phyloP scores from a whole-genome alignment of 2,329 filamentous ascomycete genomes.

The Polychaeton citri region DNA sequence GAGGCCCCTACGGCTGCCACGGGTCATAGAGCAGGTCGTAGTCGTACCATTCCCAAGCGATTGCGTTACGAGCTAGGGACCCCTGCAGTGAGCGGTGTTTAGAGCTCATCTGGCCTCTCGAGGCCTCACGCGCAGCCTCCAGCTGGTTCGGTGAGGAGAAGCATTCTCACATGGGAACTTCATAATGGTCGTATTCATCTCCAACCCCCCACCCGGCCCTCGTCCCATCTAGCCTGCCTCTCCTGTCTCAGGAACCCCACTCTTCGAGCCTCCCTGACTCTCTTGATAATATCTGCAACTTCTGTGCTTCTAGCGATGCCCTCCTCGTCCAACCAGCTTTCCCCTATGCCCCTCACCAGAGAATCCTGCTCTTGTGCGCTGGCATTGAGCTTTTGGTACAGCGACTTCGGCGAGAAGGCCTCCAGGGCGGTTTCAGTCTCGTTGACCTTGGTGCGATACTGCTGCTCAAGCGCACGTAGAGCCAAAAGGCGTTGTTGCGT shows the following conservation, averaged over 20 bases:
- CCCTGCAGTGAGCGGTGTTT: no score
- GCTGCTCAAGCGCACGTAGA: slow-evolving; percentile 76
- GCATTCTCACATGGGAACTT: no score
- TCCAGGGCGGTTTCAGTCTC: slow-evolving; percentile 78
- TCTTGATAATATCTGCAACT: slow-evolving; percentile 67
- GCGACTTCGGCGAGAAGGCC: slow-evolving; percentile 71
- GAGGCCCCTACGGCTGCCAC: no score
- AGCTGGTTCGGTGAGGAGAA: no score
- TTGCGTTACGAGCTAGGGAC: no score
- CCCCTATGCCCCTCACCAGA: slow-evolving; percentile 71
- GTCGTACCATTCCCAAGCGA: no score
- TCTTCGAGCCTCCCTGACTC: slow-evolving; percentile 68
- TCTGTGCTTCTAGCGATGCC: slow-evolving; percentile 62
- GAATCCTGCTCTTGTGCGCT: slow-evolving; percentile 71
- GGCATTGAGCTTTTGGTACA: slow-evolving; percentile 70
- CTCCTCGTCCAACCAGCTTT: slow-evolving; percentile 70
- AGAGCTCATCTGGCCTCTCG: no score
- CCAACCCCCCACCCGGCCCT: slow-evolving; percentile 90
- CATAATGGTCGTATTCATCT: no score
- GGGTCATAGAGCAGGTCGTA: no score
- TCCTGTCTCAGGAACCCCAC: slow-evolving; percentile 70
- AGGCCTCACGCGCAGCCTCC: no score
- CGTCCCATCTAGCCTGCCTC: slow-evolving; percentile 87
- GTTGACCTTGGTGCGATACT: slow-evolving; percentile 77
- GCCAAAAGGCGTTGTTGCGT: slow-evolving; percentile 73